These are phyloP conservation scores for Pinus tabuliformis DNA, from an alignment of 75 land plant species.

Conservation along the genomic window DNA sequence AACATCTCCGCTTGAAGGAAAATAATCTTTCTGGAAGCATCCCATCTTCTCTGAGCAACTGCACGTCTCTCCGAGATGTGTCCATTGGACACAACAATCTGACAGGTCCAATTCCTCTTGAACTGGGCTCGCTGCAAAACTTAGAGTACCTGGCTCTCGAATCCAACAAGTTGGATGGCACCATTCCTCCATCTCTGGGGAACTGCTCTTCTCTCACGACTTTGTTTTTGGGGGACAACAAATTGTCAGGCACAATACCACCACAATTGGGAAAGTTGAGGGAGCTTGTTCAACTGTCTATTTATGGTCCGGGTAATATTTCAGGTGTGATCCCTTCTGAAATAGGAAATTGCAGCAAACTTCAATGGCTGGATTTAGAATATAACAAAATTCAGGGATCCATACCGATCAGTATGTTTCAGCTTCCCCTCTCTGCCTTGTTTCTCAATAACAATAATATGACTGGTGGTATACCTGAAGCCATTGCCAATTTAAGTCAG, in stretches of 20 bases:
- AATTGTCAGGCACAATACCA: slow-evolving; percentile 19
- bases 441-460: too few species aligned
- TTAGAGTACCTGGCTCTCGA: too few species aligned
- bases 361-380: too few species aligned
- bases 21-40: slow-evolving; percentile 18
- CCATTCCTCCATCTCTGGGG: neutral
- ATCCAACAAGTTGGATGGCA: too few species aligned
- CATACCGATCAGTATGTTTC: too few species aligned
- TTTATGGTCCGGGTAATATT: neutral
- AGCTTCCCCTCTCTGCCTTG: too few species aligned
- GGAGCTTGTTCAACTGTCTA: slow-evolving; percentile 1
- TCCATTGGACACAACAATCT: neutral
- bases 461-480: too few species aligned
- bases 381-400: too few species aligned
- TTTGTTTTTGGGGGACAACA: slow-evolving; percentile 9
- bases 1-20: neutral
- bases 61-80: neutral
- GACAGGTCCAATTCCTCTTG: neutral
- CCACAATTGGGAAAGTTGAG: slow-evolving; percentile 4
- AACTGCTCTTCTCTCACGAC: neutral
- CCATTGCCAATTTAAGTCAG: neutral
- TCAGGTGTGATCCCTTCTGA: too few species aligned
- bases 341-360: too few species aligned
- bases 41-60: slow-evolving; percentile 14
- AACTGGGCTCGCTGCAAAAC: too few species aligned